A percentile compares a stretch with the other conserved stretches of the same genome.
phyloP scores from a whole-genome alignment of 1,284 basidiomycete genomes.

The Ustilago tritici region DNA sequence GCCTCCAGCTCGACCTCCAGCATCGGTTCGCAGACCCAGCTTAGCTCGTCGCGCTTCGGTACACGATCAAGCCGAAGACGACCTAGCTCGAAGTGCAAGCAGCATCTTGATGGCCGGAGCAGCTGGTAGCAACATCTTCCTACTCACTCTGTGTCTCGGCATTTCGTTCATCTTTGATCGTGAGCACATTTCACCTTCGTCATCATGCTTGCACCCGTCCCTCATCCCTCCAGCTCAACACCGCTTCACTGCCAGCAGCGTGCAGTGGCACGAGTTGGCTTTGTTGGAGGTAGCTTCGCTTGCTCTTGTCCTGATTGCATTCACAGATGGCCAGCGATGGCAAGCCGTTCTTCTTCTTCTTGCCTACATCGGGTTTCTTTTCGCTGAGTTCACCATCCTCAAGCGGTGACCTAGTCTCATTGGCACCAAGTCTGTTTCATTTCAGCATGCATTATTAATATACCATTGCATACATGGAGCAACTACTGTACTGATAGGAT shows the following conservation, averaged over 20 bases:
- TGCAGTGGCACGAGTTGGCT: constrained; percentile 44
- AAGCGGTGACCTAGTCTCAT: constrained; percentile 19
- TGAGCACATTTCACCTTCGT: neutral
- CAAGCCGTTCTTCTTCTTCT: constrained; percentile 46
- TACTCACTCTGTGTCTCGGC: constrained; percentile 67
- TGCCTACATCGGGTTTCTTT: constrained; percentile 51
- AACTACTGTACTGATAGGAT: neutral
- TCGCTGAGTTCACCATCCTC: constrained; percentile 45
- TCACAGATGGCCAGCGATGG: constrained; percentile 46
- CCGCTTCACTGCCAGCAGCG: constrained; percentile 26
- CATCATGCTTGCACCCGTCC: neutral
- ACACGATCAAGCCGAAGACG: constrained; percentile 32
- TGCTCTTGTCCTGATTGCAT: constrained; percentile 48
- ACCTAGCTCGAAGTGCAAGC: constrained; percentile 51
- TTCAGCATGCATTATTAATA: neutral
- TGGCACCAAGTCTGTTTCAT: neutral
- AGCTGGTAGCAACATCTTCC: constrained; percentile 68
- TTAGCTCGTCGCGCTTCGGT: constrained; percentile 31
- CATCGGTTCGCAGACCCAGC: constrained; percentile 20
- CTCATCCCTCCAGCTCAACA: constrained; percentile 3
- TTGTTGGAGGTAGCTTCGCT: constrained; percentile 40
- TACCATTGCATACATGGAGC: neutral
- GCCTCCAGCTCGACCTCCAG: constrained; percentile 8
- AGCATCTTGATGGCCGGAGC: constrained; percentile 67
- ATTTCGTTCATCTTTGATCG: constrained; percentile 57